Conservation (phyloP, 176 grass and related monocot species). For the Pharus latifolius region DNA sequence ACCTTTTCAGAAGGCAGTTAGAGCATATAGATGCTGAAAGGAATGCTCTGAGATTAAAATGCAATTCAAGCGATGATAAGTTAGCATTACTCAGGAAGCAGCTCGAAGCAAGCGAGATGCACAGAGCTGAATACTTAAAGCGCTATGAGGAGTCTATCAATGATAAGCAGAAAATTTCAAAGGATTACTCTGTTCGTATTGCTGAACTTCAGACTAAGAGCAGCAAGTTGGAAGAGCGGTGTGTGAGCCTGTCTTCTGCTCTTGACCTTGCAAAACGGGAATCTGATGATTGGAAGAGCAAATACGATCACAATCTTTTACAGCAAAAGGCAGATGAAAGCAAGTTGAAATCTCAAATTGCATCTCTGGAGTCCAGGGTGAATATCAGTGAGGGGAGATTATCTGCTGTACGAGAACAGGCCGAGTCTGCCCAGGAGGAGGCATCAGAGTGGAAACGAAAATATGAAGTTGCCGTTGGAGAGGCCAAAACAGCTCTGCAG, state of each 20-base stretch:
- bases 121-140: slow-evolving; percentile 73
- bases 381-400: slow-evolving; percentile 87
- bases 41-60: slow-evolving; percentile 65
- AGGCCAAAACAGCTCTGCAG: slow-evolving; percentile 85
- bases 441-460: slow-evolving; percentile 96
- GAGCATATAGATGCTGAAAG: slow-evolving; percentile 71
- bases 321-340: slow-evolving; percentile 78
- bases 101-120: slow-evolving; percentile 74
- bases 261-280: slow-evolving; percentile 67
- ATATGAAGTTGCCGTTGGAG: slow-evolving; percentile 60
- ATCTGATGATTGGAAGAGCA: slow-evolving; percentile 71
- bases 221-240: slow-evolving; percentile 88
- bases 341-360: slow-evolving; percentile 71
- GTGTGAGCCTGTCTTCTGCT: slow-evolving; percentile 44
- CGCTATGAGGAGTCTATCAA: slow-evolving; percentile 81
- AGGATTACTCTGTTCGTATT: slow-evolving; percentile 60
- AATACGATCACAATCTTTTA: slow-evolving; percentile 40
- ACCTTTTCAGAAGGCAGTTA: slow-evolving; percentile 77
- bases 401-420: slow-evolving; percentile 81
- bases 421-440: slow-evolving; percentile 89
- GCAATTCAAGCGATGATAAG: slow-evolving; percentile 82
- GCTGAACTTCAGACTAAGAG: slow-evolving; percentile 72
- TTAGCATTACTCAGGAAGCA: slow-evolving; percentile 69
- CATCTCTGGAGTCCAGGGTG: slow-evolving; percentile 64
- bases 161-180: slow-evolving; percentile 95